Evolutionary conservation across 169 alveolate species (phyloP).

Genomic region (Plasmodium fragile): DNA sequence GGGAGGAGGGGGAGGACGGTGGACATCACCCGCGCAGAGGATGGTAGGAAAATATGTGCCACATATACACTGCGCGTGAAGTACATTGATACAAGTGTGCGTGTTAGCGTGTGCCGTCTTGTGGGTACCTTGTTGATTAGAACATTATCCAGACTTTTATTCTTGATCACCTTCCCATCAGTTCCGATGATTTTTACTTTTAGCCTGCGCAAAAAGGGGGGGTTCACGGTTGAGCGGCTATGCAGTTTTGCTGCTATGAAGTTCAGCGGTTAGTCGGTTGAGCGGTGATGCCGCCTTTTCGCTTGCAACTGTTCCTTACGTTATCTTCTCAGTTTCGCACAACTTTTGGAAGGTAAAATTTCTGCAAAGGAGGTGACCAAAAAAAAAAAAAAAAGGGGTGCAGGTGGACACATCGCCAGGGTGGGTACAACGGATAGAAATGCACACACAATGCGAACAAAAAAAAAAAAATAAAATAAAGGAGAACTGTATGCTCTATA

Average conservation of each 20-base stretch:
- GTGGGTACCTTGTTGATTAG: slow-evolving; percentile 58
- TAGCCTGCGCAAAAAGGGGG: slow-evolving; percentile 3
- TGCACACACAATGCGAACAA: not conserved
- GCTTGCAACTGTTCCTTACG: slow-evolving; percentile 19
- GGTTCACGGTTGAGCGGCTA: not conserved
- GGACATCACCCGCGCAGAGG: not conserved
- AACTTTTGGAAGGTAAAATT: slow-evolving; percentile 31
- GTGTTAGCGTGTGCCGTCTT: not conserved
- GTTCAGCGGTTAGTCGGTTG: not conserved
- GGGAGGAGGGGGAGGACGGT: too few relatives aligned
- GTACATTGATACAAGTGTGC: not conserved
- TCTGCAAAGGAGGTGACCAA: not conserved
- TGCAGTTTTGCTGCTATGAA: not conserved
- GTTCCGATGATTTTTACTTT: slow-evolving; percentile 71
- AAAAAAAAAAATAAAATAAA: not conserved
- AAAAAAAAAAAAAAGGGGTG: not conserved
- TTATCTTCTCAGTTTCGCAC: slow-evolving; percentile 42
- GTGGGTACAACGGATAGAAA: not conserved
- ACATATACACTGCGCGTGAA: not conserved
- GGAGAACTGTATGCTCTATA: not conserved
- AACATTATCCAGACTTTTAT: slow-evolving; percentile 62
- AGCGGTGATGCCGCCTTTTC: too few relatives aligned
- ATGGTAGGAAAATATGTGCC: not conserved
- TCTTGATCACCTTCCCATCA: slow-evolving; percentile 51
- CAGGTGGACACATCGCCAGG: too few relatives aligned